Evolutionary conservation across 169 alveolate species (phyloP), one percentile per base, ranked within the genome.

Genomic region (Plasmodium gaboni): DNA sequence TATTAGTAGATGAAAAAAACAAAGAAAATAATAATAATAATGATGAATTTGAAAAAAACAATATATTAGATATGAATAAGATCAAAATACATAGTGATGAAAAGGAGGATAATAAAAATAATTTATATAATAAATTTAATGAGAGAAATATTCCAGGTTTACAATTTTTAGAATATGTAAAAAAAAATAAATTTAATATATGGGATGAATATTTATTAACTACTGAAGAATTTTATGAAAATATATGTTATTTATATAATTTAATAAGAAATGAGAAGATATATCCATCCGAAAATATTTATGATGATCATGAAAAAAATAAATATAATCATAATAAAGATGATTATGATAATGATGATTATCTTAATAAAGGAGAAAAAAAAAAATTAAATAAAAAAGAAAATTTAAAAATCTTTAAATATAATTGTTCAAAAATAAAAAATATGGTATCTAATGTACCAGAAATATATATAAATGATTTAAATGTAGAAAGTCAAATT

Each of bases 401-500:
- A 15, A 32, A 12, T 26, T 55, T 83, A 68, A 67, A 26, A 8
- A 42, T n/a, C 38, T 83, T 83, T 69, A 83, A 55, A 19, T 83
- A 68, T 83, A 70, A 83, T 10, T 83, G 91, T 59, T 48, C 86
- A 13, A 46, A 57, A 22, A 69, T 83, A 42, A 83, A 83, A 70
- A 60, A 83, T 63, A 83, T 83, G 17, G 91, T 83, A 10, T 57
- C 85, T 12, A 83, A 67, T 53, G 68, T 83, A 15, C 91, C 91
- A 1, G 86, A 83, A 32, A 69, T 73, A 19, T 73, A 87, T 60
- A 74, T 80, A 13, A 92, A 76, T 28, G 93, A 89, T 70, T 89
- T 91, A 28, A 93, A 87, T 48, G 83, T 71, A 38, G 93, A 89
- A 44, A 89, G 19, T 12, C 95, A 94, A 68, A 69, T 92, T 48